phyloP scores from a whole-genome alignment of 192 early-diverging fungal species.

The Coemansia biformis region DNA sequence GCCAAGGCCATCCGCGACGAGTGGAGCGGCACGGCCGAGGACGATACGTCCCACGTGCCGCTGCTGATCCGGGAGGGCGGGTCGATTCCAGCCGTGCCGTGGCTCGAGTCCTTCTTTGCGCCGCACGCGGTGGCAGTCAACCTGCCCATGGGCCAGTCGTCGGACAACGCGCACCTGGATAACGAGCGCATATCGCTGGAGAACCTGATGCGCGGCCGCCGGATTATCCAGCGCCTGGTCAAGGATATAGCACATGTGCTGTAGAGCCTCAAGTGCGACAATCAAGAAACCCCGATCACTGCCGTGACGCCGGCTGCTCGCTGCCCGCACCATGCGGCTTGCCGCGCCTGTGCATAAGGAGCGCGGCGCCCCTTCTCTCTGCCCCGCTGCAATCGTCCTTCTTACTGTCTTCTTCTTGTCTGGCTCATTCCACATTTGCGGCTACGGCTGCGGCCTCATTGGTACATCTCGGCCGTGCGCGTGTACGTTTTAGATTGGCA shows the following conservation, averaged over 20 bases:
- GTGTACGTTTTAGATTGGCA: too few species aligned
- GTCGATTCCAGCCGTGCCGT: slow-evolving; percentile 69
- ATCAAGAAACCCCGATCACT: background rate
- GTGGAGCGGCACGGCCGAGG: slow-evolving; percentile 17
- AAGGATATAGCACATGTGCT: slow-evolving; percentile 24
- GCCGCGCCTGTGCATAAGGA: background rate
- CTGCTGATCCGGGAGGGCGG: slow-evolving; percentile 74
- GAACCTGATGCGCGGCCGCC: slow-evolving; percentile 62
- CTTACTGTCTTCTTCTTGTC: too few species aligned
- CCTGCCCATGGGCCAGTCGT: slow-evolving; percentile 74
- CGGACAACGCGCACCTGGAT: slow-evolving; percentile 73
- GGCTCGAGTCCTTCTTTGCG: slow-evolving; percentile 62
- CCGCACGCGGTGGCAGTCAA: slow-evolving; percentile 61
- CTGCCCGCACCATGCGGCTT: background rate
- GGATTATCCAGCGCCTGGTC: slow-evolving; percentile 57
- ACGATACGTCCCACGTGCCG: slow-evolving; percentile 39
- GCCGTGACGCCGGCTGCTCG: background rate
- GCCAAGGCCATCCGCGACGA: slow-evolving; percentile 55
- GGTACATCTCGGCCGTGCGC: too few species aligned
- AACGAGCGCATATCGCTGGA: slow-evolving; percentile 69
- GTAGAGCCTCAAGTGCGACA: background rate
- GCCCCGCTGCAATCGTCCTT: too few species aligned
- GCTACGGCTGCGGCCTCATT: too few species aligned
- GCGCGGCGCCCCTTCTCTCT: too few species aligned
- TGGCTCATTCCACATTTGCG: too few species aligned